A percentile compares a stretch with the other conserved stretches of the same genome.
Evolutionary conservation across 2,329 filamentous ascomycete genomes (phyloP).

Genomic region (Aspergillus sp.): DNA sequence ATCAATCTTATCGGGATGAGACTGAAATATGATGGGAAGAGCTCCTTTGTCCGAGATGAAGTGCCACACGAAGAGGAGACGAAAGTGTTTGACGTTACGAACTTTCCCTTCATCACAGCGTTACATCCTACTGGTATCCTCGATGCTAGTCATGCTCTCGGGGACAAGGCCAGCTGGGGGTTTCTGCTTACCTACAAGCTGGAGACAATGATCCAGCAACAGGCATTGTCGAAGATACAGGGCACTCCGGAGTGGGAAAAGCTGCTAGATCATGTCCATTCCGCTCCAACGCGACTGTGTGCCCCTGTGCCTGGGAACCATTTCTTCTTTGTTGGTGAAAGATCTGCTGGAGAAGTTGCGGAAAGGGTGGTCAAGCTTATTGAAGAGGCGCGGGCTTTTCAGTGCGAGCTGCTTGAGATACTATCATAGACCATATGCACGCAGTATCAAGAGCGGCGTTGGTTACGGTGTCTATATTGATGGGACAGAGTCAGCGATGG

Average conservation of each 20-base stretch:
- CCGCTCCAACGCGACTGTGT: constrained; percentile 1
- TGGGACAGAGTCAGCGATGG: too few relatives aligned
- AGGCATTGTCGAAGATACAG: neutral
- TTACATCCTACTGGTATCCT: neutral
- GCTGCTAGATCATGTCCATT: neutral
- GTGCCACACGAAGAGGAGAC: constrained; percentile 1
- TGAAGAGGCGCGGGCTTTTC: neutral
- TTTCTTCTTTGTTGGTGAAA: constrained; percentile 4
- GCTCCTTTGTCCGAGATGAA: constrained; percentile 10
- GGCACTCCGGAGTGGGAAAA: neutral
- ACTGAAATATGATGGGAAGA: constrained; percentile 10
- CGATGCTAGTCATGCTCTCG: constrained; percentile 14
- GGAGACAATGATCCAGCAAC: constrained; percentile 2
- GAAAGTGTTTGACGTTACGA: neutral
- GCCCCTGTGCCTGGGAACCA: neutral
- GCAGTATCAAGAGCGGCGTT: too few relatives aligned
- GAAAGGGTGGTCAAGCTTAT: neutral
- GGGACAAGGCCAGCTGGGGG: constrained; percentile 13
- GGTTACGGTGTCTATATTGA: too few relatives aligned
- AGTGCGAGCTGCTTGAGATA: neutral
- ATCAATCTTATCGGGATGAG: constrained; percentile 12
- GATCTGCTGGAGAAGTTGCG: neutral
- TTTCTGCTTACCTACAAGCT: constrained; percentile 18
- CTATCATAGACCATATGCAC: too few relatives aligned
- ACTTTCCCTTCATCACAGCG: neutral